Percentiles rank a stretch among this genome's conserved stretches.
phyloP scores from a whole-genome alignment of 768 basidiomycete genomes.

The Tylopilus subfusipes region DNA sequence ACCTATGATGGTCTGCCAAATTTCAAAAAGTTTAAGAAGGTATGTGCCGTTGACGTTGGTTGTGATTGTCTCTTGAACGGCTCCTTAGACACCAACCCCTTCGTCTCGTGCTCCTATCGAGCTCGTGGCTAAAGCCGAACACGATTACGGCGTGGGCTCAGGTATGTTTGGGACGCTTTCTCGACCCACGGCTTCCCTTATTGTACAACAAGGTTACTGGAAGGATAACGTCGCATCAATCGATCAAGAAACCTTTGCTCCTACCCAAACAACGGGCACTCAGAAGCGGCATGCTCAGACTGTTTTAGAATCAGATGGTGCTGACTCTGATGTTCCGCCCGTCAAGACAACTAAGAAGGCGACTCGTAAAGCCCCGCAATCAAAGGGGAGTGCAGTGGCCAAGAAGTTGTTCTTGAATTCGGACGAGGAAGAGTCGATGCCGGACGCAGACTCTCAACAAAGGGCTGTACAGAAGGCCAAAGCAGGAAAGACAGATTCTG shows the following conservation, averaged over 20 bases:
- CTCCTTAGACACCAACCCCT: constrained; percentile 26
- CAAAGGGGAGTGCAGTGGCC: constrained; percentile 24
- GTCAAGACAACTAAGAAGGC: constrained; percentile 14
- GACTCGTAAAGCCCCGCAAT: constrained; percentile 22
- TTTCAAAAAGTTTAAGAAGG: constrained; percentile 80
- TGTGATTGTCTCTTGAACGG: constrained; percentile 7
- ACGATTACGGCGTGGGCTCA: constrained; percentile 53
- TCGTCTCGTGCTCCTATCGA: constrained; percentile 42
- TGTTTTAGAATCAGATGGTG: constrained; percentile 42
- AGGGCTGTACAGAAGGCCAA: background rate
- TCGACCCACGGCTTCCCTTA: background rate
- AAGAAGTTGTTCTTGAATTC: constrained; percentile 53
- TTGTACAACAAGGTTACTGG: constrained; percentile 49
- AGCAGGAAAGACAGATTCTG: constrained; percentile 3
- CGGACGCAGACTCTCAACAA: background rate
- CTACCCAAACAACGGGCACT: constrained; percentile 18
- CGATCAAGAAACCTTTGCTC: constrained; percentile 12
- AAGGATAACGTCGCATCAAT: constrained; percentile 35
- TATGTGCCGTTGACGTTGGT: constrained; percentile 24
- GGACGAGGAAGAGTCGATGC: constrained; percentile 37
- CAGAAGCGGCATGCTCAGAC: constrained; percentile 28
- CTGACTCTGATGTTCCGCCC: constrained; percentile 19
- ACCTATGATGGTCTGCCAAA: constrained; percentile 47
- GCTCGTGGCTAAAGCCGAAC: constrained; percentile 47
- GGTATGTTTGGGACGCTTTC: constrained; percentile 33